Conservation (phyloP, 2,329 filamentous ascomycete genomes). For the Clonostachys chloroleuca region DNA sequence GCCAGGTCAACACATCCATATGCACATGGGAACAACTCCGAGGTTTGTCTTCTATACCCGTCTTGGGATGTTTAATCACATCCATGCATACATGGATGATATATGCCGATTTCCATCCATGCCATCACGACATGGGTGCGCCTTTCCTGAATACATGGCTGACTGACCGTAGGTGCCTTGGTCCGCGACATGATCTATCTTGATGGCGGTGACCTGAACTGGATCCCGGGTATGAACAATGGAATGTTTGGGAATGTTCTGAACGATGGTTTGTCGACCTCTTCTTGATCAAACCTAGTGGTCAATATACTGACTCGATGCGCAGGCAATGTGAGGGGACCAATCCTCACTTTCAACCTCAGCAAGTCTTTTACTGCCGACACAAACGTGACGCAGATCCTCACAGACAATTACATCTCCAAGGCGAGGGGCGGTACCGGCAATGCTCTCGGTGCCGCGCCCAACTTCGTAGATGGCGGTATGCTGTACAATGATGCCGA, state of each 20-base stretch:
- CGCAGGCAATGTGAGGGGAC: constrained; percentile 45
- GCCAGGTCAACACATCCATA: constrained; percentile 53
- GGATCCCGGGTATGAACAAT: constrained; percentile 43
- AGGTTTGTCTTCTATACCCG: constrained; percentile 19
- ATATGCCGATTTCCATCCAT: no score
- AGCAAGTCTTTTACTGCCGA: constrained; percentile 46
- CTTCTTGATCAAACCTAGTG: constrained; percentile 1
- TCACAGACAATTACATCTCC: constrained; percentile 34
- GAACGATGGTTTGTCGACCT: not conserved
- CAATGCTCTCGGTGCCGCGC: constrained; percentile 47
- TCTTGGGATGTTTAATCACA: no score
- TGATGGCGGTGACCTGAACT: constrained; percentile 56
- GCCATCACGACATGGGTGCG: not conserved
- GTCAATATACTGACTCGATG: no score
- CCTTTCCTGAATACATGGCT: constrained; percentile 6
- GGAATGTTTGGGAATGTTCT: constrained; percentile 18
- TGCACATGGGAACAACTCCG: constrained; percentile 50
- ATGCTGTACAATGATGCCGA: constrained; percentile 62
- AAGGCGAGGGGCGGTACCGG: constrained; percentile 40
- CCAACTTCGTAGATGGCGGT: constrained; percentile 56
- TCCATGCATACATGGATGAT: no score
- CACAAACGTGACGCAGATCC: constrained; percentile 47
- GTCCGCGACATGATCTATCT: constrained; percentile 61
- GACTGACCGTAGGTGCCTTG: constrained; percentile 39
- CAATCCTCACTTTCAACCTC: constrained; percentile 55